Evolutionary conservation across 768 basidiomycete species (phyloP).

Genomic region (Megacollybia marginata): DNA sequence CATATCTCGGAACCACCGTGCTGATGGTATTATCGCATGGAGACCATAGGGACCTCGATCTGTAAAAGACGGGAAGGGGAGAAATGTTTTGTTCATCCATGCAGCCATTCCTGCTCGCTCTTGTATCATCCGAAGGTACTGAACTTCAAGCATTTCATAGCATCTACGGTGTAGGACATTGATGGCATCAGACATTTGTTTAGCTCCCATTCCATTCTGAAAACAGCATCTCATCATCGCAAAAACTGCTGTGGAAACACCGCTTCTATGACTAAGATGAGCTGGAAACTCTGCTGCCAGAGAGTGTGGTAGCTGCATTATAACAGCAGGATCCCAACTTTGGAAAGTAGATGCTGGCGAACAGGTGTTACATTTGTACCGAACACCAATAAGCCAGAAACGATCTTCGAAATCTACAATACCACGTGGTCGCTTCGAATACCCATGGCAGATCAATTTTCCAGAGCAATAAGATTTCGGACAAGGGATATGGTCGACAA

Average conservation of each 20-base stretch:
- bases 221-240: constrained; percentile 2
- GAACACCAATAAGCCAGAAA: not conserved
- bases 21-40: constrained; percentile 16
- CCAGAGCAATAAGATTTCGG: too few relatives aligned
- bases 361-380: not conserved
- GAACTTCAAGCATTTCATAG: not conserved
- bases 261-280: not conserved
- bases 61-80: constrained; percentile 13
- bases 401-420: not conserved
- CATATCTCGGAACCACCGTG: constrained; percentile 14
- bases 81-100: not conserved
- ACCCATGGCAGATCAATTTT: not conserved
- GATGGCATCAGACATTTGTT: not conserved
- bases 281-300: constrained; percentile 1
- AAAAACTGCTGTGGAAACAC: not conserved
- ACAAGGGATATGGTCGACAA: too few relatives aligned
- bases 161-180: constrained; percentile 1
- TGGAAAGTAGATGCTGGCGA: not conserved
- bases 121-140: not conserved
- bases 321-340: not conserved
- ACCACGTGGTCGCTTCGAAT: not conserved
- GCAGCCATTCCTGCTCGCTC: not conserved
- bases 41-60: constrained; percentile 6
- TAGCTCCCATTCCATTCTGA: not conserved
- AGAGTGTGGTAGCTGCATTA: constrained; percentile 1